Evolutionary conservation across 805 yeast genomes (phyloP).

Genomic region (Saturnispora diversa): DNA sequence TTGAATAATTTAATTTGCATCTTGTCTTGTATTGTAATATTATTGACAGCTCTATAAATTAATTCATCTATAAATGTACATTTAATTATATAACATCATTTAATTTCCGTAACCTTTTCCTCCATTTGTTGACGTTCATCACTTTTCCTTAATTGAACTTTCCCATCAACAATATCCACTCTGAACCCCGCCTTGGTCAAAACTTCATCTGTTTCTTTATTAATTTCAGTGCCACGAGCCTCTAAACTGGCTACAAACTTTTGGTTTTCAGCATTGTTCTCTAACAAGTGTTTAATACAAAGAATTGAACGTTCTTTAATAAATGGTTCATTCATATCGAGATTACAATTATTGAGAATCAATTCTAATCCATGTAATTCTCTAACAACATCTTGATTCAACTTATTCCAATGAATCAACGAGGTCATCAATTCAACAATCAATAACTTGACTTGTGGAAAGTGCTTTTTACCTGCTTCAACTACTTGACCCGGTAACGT

Average conservation of each 20-base stretch:
- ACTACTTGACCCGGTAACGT: not conserved
- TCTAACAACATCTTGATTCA: constrained; percentile 62
- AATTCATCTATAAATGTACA: too few species aligned
- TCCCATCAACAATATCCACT: constrained; percentile 64
- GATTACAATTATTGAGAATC: constrained; percentile 69
- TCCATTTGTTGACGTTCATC: constrained; percentile 6
- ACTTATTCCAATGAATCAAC: constrained; percentile 42
- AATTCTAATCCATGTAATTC: constrained; percentile 60
- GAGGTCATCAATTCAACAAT: constrained; percentile 59
- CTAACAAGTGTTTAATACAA: constrained; percentile 62
- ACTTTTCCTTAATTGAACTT: constrained; percentile 43
- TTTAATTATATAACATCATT: constrained; percentile 6
- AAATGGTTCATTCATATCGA: constrained; percentile 84
- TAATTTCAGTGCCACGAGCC: constrained; percentile 57
- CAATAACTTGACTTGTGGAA: constrained; percentile 61
- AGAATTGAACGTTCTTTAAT: constrained; percentile 78
- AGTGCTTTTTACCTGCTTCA: constrained; percentile 26
- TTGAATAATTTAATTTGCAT: constrained; percentile 25
- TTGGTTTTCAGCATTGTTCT: constrained; percentile 63
- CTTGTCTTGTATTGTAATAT: too few species aligned
- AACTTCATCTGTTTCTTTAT: constrained; percentile 39
- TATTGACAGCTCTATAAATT: too few species aligned
- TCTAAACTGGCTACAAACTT: constrained; percentile 67
- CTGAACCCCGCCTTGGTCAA: constrained; percentile 66
- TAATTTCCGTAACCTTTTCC: constrained; percentile 15